These are phyloP conservation scores for Nakazawaea molendinolei DNA, from an alignment of 805 yeast genomes.

Conservation along the genomic window DNA sequence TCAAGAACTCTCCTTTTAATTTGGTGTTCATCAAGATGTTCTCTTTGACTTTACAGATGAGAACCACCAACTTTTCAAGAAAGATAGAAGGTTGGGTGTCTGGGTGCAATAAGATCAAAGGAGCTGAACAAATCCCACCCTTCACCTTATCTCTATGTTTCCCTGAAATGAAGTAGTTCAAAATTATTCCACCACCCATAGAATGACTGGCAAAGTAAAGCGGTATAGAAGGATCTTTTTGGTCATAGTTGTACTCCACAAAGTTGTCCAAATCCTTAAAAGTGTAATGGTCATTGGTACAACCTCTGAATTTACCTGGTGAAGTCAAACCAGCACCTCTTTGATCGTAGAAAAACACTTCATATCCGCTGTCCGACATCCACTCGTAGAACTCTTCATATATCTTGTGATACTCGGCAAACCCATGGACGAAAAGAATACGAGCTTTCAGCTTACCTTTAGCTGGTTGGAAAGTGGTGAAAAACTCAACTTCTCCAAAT, in stretches of 20 bases:
- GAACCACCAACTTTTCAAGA: slow-evolving; percentile 34
- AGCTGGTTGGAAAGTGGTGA: slow-evolving; percentile 4
- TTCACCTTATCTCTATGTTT: slow-evolving; percentile 36
- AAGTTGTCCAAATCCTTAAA: slow-evolving; percentile 57
- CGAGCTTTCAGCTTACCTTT: slow-evolving; percentile 35
- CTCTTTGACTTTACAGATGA: slow-evolving; percentile 37
- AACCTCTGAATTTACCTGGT: slow-evolving; percentile 41
- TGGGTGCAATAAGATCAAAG: slow-evolving; percentile 53
- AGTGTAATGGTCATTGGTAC: slow-evolving; percentile 48
- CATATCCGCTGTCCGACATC: slow-evolving; percentile 48
- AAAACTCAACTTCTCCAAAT: slow-evolving; percentile 10
- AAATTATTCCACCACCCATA: slow-evolving; percentile 73
- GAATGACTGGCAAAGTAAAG: slow-evolving; percentile 61
- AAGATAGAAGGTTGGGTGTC: slow-evolving; percentile 45
- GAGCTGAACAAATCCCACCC: slow-evolving; percentile 49
- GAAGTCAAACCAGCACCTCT: slow-evolving; percentile 70
- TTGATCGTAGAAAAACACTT: slow-evolving; percentile 64
- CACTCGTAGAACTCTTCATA: slow-evolving; percentile 50
- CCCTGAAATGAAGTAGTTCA: slow-evolving; percentile 59
- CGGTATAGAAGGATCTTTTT: slow-evolving; percentile 27
- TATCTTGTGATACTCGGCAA: slow-evolving; percentile 47
- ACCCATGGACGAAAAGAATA: slow-evolving; percentile 63
- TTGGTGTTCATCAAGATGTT: slow-evolving; percentile 47
- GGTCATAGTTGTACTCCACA: slow-evolving; percentile 36
- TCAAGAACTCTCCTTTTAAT: slow-evolving; percentile 45